These are phyloP conservation scores for Thalassiosira delicatula DNA, from an alignment of 352 stramenopile genomes.

Conservation along the genomic window DNA sequence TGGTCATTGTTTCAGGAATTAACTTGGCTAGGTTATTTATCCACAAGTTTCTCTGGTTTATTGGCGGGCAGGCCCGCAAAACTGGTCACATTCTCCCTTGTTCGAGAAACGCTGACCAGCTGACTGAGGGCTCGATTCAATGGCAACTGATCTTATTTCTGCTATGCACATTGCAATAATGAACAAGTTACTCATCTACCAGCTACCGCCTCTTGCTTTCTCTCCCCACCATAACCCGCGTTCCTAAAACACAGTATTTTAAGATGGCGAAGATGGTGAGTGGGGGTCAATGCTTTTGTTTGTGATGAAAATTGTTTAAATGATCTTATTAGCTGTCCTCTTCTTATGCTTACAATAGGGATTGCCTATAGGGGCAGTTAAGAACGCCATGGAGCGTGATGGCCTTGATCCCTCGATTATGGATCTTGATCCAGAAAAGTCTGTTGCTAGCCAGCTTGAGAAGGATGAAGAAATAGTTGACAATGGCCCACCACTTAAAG, in stretches of 20 bases:
- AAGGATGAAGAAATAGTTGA: constrained; percentile 36
- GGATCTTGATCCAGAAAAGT: constrained; percentile 82
- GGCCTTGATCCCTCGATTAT: constrained; percentile 78
- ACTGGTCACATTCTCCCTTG: not conserved
- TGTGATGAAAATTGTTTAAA: not conserved
- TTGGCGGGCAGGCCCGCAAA: not conserved
- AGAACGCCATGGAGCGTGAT: constrained; percentile 91
- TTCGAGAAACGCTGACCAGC: not conserved
- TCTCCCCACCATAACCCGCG: not conserved
- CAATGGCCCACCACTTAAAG: constrained; percentile 68
- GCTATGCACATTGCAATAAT: not conserved
- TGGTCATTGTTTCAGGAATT: not conserved
- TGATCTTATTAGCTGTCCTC: too few relatives aligned
- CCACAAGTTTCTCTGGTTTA: not conserved
- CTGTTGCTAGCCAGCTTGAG: constrained; percentile 59
- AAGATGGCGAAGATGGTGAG: constrained; percentile 78
- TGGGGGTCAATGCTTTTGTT: not conserved
- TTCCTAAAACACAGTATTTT: constrained; percentile 82
- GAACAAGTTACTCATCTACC: not conserved
- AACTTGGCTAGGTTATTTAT: not conserved
- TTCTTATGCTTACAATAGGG: constrained; percentile 31
- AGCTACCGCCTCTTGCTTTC: too few relatives aligned
- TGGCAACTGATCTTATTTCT: not conserved
- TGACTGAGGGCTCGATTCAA: not conserved
- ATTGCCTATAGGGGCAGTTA: constrained; percentile 87